Evolutionary conservation across 495 filamentous ascomycete genomes (phyloP).

Genomic region (Podospora comata): DNA sequence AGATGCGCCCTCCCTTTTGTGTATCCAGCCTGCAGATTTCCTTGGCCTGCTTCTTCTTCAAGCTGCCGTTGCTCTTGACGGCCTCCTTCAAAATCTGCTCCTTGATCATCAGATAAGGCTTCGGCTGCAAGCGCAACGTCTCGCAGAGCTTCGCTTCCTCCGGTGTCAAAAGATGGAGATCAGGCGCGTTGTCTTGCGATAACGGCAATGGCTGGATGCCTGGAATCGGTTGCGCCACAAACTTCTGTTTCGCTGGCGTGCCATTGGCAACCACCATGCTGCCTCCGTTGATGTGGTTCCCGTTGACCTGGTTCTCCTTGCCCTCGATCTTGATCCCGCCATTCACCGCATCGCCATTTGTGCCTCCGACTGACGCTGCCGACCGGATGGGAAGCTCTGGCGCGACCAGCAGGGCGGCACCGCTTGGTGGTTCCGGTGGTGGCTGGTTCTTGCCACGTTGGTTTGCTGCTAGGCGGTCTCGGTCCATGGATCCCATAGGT

Average conservation of each 20-base stretch:
- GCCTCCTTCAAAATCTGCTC: conserved; percentile 83
- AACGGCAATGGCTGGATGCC: conserved; percentile 65
- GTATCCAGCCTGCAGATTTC: conserved; percentile 54
- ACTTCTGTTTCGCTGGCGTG: conserved; percentile 40
- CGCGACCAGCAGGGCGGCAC: conserved; percentile 67
- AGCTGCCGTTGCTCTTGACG: conserved; percentile 73
- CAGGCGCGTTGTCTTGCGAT: conserved; percentile 71
- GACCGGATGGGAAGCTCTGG: conserved; percentile 68
- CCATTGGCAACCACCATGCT: conserved; percentile 43
- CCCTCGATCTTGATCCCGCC: conserved; percentile 29
- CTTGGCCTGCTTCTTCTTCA: conserved; percentile 89
- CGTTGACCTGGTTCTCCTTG: conserved; percentile 33
- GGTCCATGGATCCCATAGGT: conserved; percentile 75
- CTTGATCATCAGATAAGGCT: conserved; percentile 93
- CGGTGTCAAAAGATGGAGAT: conserved; percentile 78
- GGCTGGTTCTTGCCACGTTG: conserved; percentile 57
- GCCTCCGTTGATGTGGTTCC: conserved; percentile 39
- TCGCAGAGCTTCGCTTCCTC: conserved; percentile 86
- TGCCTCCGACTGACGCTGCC: conserved; percentile 22
- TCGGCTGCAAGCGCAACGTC: conserved; percentile 76
- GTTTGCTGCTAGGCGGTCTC: conserved; percentile 63
- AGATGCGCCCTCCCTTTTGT: conserved; percentile 63
- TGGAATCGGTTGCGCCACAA: conserved; percentile 45
- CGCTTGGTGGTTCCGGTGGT: conserved; percentile 65
- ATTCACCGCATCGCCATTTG: conserved; percentile 14